A percentile compares a stretch with the other conserved stretches of the same genome.
phyloP scores from a whole-genome alignment of 495 filamentous ascomycete genomes.

The Elaphomyces granulatus region DNA sequence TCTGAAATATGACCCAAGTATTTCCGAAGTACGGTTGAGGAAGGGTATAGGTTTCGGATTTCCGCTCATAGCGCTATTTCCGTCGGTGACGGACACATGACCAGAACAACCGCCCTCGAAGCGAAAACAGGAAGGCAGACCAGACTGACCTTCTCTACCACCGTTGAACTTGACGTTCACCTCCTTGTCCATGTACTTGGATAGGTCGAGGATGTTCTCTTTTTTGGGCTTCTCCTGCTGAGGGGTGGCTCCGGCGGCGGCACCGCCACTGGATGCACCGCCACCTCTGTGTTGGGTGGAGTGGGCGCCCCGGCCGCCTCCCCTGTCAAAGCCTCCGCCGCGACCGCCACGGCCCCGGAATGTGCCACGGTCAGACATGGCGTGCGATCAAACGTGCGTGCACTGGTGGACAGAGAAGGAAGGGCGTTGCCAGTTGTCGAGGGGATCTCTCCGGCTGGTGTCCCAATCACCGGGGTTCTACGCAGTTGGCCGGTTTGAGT shows the following conservation, averaged over 20 bases:
- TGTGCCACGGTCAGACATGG: constrained; percentile 56
- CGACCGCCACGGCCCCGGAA: constrained; percentile 40
- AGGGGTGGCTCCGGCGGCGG: constrained; percentile 21
- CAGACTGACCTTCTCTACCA: constrained; percentile 68
- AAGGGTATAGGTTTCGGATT: too few species aligned
- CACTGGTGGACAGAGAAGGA: constrained; percentile 7
- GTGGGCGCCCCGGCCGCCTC: constrained; percentile 28
- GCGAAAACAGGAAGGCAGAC: too few species aligned
- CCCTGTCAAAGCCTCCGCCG: constrained; percentile 23
- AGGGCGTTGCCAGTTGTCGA: constrained; percentile 7
- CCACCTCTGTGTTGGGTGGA: constrained; percentile 28
- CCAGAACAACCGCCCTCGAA: too few species aligned
- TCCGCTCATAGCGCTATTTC: too few species aligned
- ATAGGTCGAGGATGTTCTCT: constrained; percentile 91
- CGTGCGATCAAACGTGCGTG: constrained; percentile 10
- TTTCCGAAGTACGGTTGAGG: too few species aligned
- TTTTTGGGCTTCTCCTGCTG: constrained; percentile 77
- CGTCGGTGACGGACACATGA: too few species aligned
- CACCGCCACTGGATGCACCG: constrained; percentile 31
- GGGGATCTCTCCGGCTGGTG: too few species aligned
- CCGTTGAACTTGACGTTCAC: constrained; percentile 94
- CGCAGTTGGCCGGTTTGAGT: neutral
- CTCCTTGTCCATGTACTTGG: constrained; percentile 91
- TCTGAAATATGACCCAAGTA: too few species aligned
- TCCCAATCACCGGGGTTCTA: too few species aligned